Conservation (phyloP, 1,139 yeast genomes). For the Diutina pseudorugosa region DNA sequence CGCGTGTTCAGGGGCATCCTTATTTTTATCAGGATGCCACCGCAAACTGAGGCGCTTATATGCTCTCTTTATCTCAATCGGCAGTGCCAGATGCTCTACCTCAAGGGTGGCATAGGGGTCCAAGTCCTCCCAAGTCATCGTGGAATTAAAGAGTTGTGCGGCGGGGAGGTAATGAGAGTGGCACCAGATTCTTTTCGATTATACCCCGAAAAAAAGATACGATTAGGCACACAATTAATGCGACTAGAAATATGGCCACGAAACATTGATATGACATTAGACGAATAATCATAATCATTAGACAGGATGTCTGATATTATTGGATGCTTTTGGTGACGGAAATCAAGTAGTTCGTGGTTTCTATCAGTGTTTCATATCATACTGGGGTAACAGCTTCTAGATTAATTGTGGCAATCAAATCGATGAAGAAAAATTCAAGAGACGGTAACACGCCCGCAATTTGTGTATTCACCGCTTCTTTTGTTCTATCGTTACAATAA, state of each 20-base stretch:
- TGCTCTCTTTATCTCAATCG: conserved; percentile 52
- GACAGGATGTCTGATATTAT: too few relatives aligned
- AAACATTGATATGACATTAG: too few relatives aligned
- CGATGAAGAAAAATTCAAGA: too few relatives aligned
- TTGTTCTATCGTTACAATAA: not conserved
- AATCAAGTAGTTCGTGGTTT: too few relatives aligned
- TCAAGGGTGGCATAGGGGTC: conserved; percentile 58
- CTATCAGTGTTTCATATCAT: too few relatives aligned
- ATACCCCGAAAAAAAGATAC: not conserved
- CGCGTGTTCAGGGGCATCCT: conserved; percentile 22
- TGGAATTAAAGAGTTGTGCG: not conserved
- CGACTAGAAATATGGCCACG: too few relatives aligned
- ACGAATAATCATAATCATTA: too few relatives aligned
- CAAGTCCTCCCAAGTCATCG: conserved; percentile 19
- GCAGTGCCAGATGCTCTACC: conserved; percentile 27
- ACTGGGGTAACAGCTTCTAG: too few relatives aligned
- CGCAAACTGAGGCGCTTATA: conserved; percentile 60
- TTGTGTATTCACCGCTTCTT: too few relatives aligned
- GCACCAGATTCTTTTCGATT: not conserved
- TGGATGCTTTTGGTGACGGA: too few relatives aligned
- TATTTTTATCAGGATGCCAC: conserved; percentile 71
- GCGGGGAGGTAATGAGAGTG: not conserved
- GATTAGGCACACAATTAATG: not conserved
- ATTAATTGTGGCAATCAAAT: too few relatives aligned
- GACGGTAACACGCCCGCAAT: too few relatives aligned